Conservation (phyloP, 2,329 filamentous ascomycete species). For the Stachybotrys chlorohalonatus region DNA sequence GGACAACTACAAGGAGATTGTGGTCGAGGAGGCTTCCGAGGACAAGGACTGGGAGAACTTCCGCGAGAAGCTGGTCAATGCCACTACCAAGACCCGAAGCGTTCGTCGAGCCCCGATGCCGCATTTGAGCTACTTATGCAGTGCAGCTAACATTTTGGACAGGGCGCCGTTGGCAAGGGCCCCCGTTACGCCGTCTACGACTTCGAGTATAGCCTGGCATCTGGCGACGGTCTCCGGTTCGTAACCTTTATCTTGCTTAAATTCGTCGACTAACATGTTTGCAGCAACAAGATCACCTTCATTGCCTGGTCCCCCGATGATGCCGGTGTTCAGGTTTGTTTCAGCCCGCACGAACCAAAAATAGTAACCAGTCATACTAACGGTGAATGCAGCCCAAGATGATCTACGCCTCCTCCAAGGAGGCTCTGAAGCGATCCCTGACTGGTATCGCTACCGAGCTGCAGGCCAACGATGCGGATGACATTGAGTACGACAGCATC, state of each 20-base stretch:
- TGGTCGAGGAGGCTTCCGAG: slow-evolving; percentile 64
- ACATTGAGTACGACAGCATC: slow-evolving; percentile 70
- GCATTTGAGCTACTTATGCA: not conserved
- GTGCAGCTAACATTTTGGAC: not conserved
- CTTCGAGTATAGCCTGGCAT: slow-evolving; percentile 65
- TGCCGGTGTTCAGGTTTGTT: slow-evolving; percentile 64
- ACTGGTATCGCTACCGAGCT: slow-evolving; percentile 68
- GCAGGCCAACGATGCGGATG: slow-evolving; percentile 76
- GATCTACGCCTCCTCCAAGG: slow-evolving; percentile 85
- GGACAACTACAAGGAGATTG: slow-evolving; percentile 74
- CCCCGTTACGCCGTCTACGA: slow-evolving; percentile 81
- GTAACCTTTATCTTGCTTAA: slow-evolving; percentile 4
- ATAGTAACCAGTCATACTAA: slow-evolving; percentile 4
- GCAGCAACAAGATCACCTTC: slow-evolving; percentile 69
- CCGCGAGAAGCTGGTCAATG: slow-evolving; percentile 66
- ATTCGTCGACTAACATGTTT: slow-evolving; percentile 8
- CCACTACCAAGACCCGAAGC: slow-evolving; percentile 61
- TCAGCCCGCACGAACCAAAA: not conserved
- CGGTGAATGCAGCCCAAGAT: slow-evolving; percentile 59
- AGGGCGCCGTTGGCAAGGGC: slow-evolving; percentile 55
- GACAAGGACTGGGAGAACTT: slow-evolving; percentile 62
- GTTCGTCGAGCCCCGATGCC: slow-evolving; percentile 31
- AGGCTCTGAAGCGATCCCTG: slow-evolving; percentile 71
- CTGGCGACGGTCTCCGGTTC: slow-evolving; percentile 65
- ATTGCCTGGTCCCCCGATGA: slow-evolving; percentile 76